Percentiles rank a stretch among this genome's conserved stretches.
Conservation (phyloP, 23 red algal genomes). For the Chondrus crispus region DNA sequence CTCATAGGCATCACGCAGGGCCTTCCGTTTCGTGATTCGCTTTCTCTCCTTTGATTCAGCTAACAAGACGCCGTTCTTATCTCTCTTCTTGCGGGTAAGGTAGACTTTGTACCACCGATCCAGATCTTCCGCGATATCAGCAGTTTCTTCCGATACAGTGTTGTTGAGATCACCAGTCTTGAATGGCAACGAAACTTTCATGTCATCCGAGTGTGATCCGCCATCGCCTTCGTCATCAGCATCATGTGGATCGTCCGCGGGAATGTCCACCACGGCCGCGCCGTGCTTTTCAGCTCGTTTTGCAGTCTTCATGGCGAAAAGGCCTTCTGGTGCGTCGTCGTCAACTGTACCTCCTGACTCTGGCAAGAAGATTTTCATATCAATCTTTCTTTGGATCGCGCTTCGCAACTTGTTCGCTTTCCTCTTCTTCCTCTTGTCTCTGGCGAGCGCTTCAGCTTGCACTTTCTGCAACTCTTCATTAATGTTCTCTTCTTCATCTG, state of each 20-base stretch:
- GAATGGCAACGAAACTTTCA: not conserved
- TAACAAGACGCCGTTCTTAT: constrained; percentile 54
- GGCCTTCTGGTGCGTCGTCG: not conserved
- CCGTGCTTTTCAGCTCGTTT: constrained; percentile 36
- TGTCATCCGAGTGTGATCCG: not conserved
- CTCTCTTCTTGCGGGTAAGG: constrained; percentile 7
- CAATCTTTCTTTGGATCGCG: constrained; percentile 60
- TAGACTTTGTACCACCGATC: constrained; percentile 61
- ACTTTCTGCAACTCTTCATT: constrained; percentile 59
- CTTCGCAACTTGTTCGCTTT: constrained; percentile 55
- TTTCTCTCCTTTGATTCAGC: constrained; percentile 42
- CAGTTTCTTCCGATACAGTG: not conserved
- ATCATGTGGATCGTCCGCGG: constrained; percentile 2
- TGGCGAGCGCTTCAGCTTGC: constrained; percentile 16
- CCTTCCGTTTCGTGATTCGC: constrained; percentile 14
- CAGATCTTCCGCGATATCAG: constrained; percentile 48
- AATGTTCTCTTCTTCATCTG: constrained; percentile 33
- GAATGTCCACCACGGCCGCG: constrained; percentile 8
- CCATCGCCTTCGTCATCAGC: constrained; percentile 21
- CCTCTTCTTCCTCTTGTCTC: constrained; percentile 60
- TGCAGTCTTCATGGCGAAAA: constrained; percentile 52
- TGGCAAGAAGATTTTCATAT: constrained; percentile 77
- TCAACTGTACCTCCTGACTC: constrained; percentile 15
- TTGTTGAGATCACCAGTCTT: constrained; percentile 11
- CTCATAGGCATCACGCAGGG: constrained; percentile 7